phyloP scores from a whole-genome alignment of 768 basidiomycete genomes.

The Botryobasidium botryosum region DNA sequence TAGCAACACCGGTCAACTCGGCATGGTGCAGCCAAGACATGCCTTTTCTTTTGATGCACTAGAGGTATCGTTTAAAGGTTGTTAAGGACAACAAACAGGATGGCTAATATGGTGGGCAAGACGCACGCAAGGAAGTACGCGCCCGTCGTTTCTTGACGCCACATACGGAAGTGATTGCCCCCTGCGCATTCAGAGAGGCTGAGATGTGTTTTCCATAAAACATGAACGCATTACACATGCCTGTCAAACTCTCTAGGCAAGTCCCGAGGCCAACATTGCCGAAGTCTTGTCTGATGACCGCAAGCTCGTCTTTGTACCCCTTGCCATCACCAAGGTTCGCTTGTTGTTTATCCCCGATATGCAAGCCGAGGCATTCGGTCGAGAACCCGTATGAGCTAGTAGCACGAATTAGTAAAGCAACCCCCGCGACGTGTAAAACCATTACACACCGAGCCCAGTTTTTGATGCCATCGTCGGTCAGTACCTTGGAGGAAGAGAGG shows the following conservation, averaged over 20 bases:
- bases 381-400: neutral
- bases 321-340: conserved; percentile 1
- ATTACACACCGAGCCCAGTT: neutral
- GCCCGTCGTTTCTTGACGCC: neutral
- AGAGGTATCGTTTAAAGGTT: neutral
- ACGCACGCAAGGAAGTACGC: neutral
- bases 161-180: conserved; percentile 3
- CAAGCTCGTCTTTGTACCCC: neutral
- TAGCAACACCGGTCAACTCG: too few relatives aligned
- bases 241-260: conserved; percentile 1
- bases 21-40: too few relatives aligned
- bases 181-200: neutral
- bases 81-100: neutral
- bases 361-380: neutral
- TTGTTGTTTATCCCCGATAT: neutral
- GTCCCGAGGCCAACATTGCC: neutral
- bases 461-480: neutral
- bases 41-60: too few relatives aligned
- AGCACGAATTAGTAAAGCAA: neutral
- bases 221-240: neutral
- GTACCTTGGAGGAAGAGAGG: neutral
- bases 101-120: neutral
- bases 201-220: neutral
- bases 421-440: neutral
- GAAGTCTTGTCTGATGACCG: neutral